Evolutionary conservation across 1,284 basidiomycete genomes (phyloP).

Genomic region (Calocybe gambosa): DNA sequence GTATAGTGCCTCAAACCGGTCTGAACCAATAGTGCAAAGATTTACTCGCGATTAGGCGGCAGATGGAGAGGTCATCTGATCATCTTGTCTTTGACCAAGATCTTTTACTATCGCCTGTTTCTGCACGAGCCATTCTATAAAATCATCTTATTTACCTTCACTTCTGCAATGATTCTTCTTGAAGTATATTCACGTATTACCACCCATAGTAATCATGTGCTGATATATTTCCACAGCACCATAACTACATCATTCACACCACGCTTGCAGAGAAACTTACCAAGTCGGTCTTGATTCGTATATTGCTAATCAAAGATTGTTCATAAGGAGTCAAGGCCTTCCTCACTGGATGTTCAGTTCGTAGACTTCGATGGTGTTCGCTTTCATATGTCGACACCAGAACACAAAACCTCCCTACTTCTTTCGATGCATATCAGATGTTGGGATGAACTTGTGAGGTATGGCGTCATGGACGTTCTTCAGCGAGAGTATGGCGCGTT

Average conservation of each 20-base stretch:
- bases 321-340: slow-evolving; percentile 53
- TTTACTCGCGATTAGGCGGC: too few relatives aligned
- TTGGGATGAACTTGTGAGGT: slow-evolving; percentile 89
- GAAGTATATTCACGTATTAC: slow-evolving; percentile 27
- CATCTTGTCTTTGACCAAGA: too few relatives aligned
- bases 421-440: slow-evolving; percentile 97
- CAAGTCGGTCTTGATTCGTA: slow-evolving; percentile 54
- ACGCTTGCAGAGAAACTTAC: slow-evolving; percentile 86
- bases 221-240: slow-evolving; percentile 61
- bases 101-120: neutral
- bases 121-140: neutral
- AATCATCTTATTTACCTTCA: neutral
- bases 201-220: slow-evolving; percentile 5
- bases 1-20: too few relatives aligned
- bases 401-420: slow-evolving; percentile 74
- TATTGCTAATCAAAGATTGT: neutral
- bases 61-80: too few relatives aligned
- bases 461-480: slow-evolving; percentile 82
- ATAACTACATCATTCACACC: slow-evolving; percentile 90
- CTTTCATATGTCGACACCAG: slow-evolving; percentile 87
- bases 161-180: slow-evolving; percentile 36
- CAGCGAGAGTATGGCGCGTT: slow-evolving; percentile 80
- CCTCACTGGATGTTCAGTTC: slow-evolving; percentile 89
- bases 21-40: too few relatives aligned
- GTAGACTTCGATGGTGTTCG: slow-evolving; percentile 98